Base-by-base conservation (phyloP, 1,139 yeast species). In the Scheffersomyces stambukii region DNA sequence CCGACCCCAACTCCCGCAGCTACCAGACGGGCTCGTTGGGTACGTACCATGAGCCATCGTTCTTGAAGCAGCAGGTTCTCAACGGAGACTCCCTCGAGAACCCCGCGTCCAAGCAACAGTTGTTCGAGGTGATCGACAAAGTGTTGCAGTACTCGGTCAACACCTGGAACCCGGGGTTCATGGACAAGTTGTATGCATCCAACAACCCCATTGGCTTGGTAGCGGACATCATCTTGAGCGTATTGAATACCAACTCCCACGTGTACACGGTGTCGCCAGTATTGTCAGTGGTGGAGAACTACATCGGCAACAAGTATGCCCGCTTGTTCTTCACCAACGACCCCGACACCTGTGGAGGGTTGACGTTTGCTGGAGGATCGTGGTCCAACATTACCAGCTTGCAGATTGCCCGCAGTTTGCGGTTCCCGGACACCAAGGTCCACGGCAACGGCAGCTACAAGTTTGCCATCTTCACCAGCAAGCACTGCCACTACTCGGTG, bases 261-360 rank as follows among this genome's bases (percentile, higher is more conserved):
- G 95, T 85, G 1, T 84, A 77, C 50, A 83, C 91, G 0, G 95
- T 85, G 1, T 79, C 91, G 4, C 95, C 95, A 0, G 86, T 83
- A 2, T 60, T 85, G 35, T 78, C 91, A 1, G 69, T 82, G 14
- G 73, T 85, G 34, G 95, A 85, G 48, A 80, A 80, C 50, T 68
- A 67, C 35, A 77, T 83, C 21, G 76, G 82, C 4, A 70, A 65
- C 27, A 75, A 77, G 33, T 85, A 85, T 48, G 95, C 95, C 3
- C 52, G 59, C 27, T 42, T 80, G 43, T 84, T 81, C 56, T 82
- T 69, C 43, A 46, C 45, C n/a, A 43, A 52, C 26, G 48, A 52
- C 11, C 69, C 66, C 5, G 56, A 58, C 5, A 61, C 65, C 19
- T 74, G 89, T 27, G 95, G 95, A 14, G 95, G 95, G 0, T 62